Evolutionary conservation across 78 protist genomes (phyloP), one percentile per base, ranked within the genome.

Genomic region (Bigelowiella natans): DNA sequence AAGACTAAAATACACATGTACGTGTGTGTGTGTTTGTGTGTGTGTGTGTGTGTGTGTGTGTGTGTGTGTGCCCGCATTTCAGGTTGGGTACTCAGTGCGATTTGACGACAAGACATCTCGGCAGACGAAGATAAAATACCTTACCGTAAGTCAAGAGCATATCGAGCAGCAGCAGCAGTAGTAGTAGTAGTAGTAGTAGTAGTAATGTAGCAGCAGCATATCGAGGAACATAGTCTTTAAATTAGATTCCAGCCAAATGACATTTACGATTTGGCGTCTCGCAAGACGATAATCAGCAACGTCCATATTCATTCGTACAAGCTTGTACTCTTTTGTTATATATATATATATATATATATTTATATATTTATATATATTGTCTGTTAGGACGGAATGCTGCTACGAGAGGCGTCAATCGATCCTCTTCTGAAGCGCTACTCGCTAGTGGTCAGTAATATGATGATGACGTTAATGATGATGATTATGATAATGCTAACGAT

Each of bases 81-180:
- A 18, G 37, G 40, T 28, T n/a, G 89, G 89, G 11, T 31, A 28
- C 89, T 18, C 40, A 38, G 40, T 87, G 39, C 26, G 89, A 2
- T 28, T 28, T 31, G 89, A 87, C 40, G 89, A 31, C 38, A 29
- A 11, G 83, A 34, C 89, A 83, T 3, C 86, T 11, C 38, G 7
- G 7, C 86, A 83, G 31, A 28, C 86, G 37, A 29, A 26, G 37
- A 7, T 7, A 2, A 83, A 7, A 1, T 98, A 96, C 93, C 93
- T 96, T 97, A 98, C 99, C 26, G 99, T 97, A 84, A 98, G 98
- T 38, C 97, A 97, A 98, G 93, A 97, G 82, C 95, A 97, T 63
- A 95, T 98, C 18, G 98, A 98, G 82, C 82, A 51, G 82, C 82
- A 51, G 82, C 34, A 51, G 82, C 82, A 51, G 82, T 51, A 51